Conservation (phyloP, 176 grass and related monocot species). For the Coix lacrymajobi region DNA sequence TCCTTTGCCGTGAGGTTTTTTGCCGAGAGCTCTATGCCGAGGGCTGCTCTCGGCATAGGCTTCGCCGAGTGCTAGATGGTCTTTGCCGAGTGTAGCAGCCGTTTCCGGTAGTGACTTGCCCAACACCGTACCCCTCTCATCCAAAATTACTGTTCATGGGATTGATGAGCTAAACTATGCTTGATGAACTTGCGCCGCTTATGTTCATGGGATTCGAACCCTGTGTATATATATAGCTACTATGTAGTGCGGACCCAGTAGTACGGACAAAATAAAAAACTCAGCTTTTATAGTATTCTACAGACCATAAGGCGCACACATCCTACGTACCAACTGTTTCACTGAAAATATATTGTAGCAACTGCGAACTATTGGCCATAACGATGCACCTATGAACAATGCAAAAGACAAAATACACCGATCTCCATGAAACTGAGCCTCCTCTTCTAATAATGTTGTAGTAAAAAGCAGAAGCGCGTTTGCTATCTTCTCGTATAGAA, state of each 20-base stretch:
- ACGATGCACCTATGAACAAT: neutral
- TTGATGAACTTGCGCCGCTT: neutral
- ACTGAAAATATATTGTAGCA: too few species aligned
- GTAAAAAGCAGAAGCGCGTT: neutral
- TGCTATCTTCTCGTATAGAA: neutral
- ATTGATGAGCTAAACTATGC: neutral
- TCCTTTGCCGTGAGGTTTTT: too few species aligned
- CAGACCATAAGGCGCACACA: neutral
- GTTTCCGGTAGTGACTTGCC: too few species aligned
- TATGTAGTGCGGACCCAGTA: neutral
- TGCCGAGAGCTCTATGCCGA: too few species aligned
- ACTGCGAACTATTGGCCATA: neutral
- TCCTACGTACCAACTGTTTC: neutral
- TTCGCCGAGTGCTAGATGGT: too few species aligned
- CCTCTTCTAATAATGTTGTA: too few species aligned
- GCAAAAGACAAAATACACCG: neutral
- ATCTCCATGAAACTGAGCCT: neutral
- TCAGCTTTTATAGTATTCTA: neutral
- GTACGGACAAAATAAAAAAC: neutral
- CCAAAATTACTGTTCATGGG: neutral
- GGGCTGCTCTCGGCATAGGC: too few species aligned
- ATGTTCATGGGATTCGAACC: slow-evolving; percentile 12
- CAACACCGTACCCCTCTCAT: neutral
- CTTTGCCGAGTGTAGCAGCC: too few species aligned
- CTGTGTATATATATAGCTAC: neutral